These are phyloP conservation scores for Erythrophleum fordii DNA, from an alignment of 306 rosid species.

Conservation along the genomic window DNA sequence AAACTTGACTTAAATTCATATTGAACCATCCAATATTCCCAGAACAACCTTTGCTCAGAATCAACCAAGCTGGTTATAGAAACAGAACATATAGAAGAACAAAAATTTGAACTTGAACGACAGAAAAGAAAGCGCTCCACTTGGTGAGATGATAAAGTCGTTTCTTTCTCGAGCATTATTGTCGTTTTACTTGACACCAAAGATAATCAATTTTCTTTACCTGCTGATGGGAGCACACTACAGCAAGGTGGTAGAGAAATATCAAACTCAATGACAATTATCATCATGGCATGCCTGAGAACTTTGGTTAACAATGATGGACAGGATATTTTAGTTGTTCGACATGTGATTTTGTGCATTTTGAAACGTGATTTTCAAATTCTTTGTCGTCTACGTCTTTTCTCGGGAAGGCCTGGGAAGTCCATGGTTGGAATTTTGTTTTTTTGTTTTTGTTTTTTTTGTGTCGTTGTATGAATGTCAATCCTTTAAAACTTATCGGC, in stretches of 20 bases:
- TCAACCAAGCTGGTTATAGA: not conserved
- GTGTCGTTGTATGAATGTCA: too few relatives aligned
- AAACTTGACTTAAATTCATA: not conserved
- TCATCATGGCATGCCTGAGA: not conserved
- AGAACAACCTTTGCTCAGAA: not conserved
- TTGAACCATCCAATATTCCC: not conserved
- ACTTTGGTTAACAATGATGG: not conserved
- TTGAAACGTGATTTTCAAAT: too few relatives aligned
- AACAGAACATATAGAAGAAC: not conserved
- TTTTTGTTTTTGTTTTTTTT: too few relatives aligned
- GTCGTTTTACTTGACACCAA: not conserved
- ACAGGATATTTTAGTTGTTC: too few relatives aligned
- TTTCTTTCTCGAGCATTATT: not conserved
- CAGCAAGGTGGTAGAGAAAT: not conserved
- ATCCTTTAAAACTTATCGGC: too few relatives aligned
- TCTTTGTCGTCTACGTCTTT: too few relatives aligned
- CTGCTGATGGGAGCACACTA: not conserved
- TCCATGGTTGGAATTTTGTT: too few relatives aligned
- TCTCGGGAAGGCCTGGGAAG: too few relatives aligned
- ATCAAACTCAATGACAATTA: not conserved
- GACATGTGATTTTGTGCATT: too few relatives aligned
- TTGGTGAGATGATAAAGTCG: not conserved
- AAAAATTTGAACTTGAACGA: not conserved
- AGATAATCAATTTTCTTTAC: not conserved
- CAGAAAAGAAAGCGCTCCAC: not conserved